Percentiles rank a stretch among this genome's conserved stretches.
These are phyloP conservation scores for Inonotus hispidus DNA, from an alignment of 1,284 basidiomycete genomes.

Conservation along the genomic window DNA sequence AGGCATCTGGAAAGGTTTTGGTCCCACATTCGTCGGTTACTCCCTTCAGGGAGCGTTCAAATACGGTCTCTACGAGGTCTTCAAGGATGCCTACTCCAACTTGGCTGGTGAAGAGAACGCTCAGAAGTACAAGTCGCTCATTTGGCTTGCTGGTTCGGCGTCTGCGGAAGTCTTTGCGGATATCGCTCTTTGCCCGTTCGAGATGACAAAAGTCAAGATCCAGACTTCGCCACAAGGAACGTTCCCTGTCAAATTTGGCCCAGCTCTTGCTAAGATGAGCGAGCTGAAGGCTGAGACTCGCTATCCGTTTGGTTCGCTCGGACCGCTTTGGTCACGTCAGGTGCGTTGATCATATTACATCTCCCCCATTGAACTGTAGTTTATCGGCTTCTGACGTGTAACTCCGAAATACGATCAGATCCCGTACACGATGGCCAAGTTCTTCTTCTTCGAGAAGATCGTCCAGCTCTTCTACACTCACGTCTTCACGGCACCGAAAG, in stretches of 20 bases:
- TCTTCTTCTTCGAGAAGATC: slow-evolving; percentile 81
- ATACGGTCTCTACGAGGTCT: slow-evolving; percentile 93
- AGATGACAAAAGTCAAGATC: slow-evolving; percentile 85
- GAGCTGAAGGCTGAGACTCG: slow-evolving; percentile 60
- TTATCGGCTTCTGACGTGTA: not conserved
- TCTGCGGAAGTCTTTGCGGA: slow-evolving; percentile 96
- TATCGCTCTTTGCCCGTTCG: slow-evolving; percentile 76
- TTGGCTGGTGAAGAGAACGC: slow-evolving; percentile 80
- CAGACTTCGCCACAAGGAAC: slow-evolving; percentile 69
- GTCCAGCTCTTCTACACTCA: slow-evolving; percentile 72
- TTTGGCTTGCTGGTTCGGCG: slow-evolving; percentile 93
- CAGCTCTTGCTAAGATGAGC: slow-evolving; percentile 66
- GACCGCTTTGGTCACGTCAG: slow-evolving; percentile 81
- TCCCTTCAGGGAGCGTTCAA: slow-evolving; percentile 96
- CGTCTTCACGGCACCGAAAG: slow-evolving; percentile 70
- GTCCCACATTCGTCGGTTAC: slow-evolving; percentile 90
- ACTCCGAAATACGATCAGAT: slow-evolving; percentile 40
- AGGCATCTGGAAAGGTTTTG: slow-evolving; percentile 93
- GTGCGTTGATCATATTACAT: slow-evolving; percentile 31
- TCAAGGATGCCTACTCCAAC: slow-evolving; percentile 92
- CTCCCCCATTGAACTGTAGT: not conserved
- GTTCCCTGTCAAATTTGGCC: slow-evolving; percentile 67
- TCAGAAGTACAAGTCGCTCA: slow-evolving; percentile 82
- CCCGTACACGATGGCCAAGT: slow-evolving; percentile 86
- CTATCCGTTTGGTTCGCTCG: slow-evolving; percentile 76